phyloP scores from a whole-genome alignment of 2,329 filamentous ascomycete genomes.

The Sclerotiophoma versabilis region DNA sequence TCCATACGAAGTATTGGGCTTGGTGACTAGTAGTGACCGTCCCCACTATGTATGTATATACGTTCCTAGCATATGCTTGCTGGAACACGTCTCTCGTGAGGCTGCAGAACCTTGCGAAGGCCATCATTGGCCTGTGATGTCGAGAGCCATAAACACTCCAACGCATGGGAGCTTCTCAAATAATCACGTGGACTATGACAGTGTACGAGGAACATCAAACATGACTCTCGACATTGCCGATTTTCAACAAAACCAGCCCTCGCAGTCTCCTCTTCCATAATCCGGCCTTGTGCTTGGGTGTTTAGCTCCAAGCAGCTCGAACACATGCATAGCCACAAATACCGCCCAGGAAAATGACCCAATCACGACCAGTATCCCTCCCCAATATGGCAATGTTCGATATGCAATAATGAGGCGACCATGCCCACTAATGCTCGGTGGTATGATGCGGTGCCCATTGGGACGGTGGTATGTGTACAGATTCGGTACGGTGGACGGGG shows the following conservation, averaged over 20 bases:
- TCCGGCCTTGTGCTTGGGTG: conserved; percentile 7
- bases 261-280: conserved; percentile 3
- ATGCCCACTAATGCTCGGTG: conserved; percentile 32
- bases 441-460: conserved; percentile 32
- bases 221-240: no score
- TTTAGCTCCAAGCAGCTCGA: conserved; percentile 21
- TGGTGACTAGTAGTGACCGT: no score
- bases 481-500: conserved; percentile 9
- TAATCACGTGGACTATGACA: no score
- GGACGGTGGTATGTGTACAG: conserved; percentile 21
- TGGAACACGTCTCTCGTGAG: no score
- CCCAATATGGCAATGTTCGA: conserved; percentile 30
- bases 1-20: no score
- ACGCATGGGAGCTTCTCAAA: not conserved
- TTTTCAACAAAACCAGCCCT: conserved; percentile 15
- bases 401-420: conserved; percentile 29
- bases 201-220: no score
- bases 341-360: conserved; percentile 31
- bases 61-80: no score
- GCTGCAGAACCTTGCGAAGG: no score
- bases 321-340: conserved; percentile 25
- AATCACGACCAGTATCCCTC: conserved; percentile 23
- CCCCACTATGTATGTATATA: no score
- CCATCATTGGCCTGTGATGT: no score
- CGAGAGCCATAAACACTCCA: no score